Evolutionary conservation across 306 rosid species (phyloP).

Genomic region (Quercus engelmannii): DNA sequence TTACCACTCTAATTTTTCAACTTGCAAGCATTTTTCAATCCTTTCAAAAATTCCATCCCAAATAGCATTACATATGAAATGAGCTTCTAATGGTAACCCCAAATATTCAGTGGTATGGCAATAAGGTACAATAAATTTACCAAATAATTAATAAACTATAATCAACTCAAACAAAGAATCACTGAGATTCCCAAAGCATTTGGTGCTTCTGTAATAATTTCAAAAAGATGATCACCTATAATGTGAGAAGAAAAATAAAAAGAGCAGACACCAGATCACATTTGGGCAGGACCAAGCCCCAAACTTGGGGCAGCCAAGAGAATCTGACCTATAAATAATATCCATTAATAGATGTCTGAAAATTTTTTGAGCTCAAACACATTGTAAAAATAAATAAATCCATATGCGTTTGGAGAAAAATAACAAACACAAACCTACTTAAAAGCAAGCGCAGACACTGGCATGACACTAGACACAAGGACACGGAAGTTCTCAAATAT

Average conservation of each 20-base stretch:
- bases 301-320: background rate
- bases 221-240: background rate
- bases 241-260: background rate
- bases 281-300: background rate
- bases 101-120: no score
- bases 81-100: no score
- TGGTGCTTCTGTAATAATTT: background rate
- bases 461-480: background rate
- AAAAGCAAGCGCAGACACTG: background rate
- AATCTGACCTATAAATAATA: background rate
- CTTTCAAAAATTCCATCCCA: no score
- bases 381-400: background rate
- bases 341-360: background rate
- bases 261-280: background rate
- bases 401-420: background rate
- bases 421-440: background rate
- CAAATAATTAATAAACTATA: background rate
- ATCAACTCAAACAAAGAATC: background rate
- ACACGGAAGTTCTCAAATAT: no score
- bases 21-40: no score
- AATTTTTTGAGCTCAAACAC: background rate
- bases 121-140: background rate
- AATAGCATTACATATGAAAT: no score
- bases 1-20: no score
- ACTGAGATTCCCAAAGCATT: background rate